Evolutionary conservation across 2,329 filamentous ascomycete species (phyloP).

Genomic region (Dothideomycetes sp.): DNA sequence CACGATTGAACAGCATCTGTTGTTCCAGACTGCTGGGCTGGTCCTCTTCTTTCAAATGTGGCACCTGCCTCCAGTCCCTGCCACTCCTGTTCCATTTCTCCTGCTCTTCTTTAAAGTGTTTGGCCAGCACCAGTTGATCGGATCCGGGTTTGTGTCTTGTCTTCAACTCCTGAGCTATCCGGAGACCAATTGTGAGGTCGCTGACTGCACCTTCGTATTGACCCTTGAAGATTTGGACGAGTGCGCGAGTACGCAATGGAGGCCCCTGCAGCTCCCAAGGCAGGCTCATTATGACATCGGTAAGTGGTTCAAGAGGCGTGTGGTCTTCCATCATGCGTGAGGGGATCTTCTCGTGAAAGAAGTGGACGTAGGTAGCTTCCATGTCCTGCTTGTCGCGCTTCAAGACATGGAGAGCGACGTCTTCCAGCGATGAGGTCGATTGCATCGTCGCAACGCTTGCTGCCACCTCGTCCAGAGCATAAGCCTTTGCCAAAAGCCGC

Average conservation of each 20-base stretch:
- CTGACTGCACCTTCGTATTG: constrained; percentile 60
- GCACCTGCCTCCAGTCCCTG: constrained; percentile 41
- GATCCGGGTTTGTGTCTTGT: constrained; percentile 37
- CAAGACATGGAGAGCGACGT: constrained; percentile 64
- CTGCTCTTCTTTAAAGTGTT: constrained; percentile 31
- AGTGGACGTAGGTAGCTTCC: constrained; percentile 81
- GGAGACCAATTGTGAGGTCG: constrained; percentile 62
- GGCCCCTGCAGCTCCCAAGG: constrained; percentile 58
- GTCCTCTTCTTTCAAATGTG: constrained; percentile 49
- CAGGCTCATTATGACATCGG: constrained; percentile 56
- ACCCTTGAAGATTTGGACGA: constrained; percentile 66
- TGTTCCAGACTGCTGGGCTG: constrained; percentile 67
- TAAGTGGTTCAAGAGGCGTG: constrained; percentile 57
- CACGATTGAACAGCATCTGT: constrained; percentile 69
- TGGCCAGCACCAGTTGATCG: constrained; percentile 46
- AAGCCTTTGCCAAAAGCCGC: constrained; percentile 67
- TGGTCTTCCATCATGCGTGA: constrained; percentile 62
- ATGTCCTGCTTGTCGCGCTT: constrained; percentile 56
- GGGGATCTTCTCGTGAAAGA: constrained; percentile 85
- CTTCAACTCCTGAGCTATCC: constrained; percentile 37
- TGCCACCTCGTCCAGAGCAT: constrained; percentile 72
- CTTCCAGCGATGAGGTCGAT: constrained; percentile 65
- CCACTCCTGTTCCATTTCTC: constrained; percentile 30
- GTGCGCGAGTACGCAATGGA: constrained; percentile 61
- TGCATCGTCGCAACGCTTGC: constrained; percentile 80